phyloP scores from a whole-genome alignment of 2,329 filamentous ascomycete species.

The Sordariomycetes sp. region DNA sequence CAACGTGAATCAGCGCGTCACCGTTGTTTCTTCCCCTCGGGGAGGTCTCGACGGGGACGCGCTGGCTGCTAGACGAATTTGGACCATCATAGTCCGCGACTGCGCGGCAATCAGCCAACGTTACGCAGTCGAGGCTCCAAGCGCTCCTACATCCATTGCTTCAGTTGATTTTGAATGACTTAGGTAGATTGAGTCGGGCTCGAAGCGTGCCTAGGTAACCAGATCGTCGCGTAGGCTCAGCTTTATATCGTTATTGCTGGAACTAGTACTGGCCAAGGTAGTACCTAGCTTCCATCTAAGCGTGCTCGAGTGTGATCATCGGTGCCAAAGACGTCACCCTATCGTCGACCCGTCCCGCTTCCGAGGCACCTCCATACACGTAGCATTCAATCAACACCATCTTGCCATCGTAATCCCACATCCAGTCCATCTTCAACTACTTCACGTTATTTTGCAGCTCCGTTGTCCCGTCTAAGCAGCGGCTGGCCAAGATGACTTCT shows the following conservation, averaged over 20 bases:
- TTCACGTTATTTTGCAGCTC: too few species aligned
- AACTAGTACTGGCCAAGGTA: too few species aligned
- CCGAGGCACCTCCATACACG: not conserved
- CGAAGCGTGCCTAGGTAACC: not conserved
- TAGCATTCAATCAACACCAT: not conserved
- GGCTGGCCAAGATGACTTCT: not conserved
- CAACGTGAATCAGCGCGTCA: slow-evolving; percentile 4
- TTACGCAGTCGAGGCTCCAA: slow-evolving; percentile 42
- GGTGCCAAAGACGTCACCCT: slow-evolving; percentile 1
- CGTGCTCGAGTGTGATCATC: too few species aligned
- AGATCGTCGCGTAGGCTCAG: not conserved
- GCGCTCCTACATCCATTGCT: slow-evolving; percentile 33
- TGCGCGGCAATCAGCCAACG: slow-evolving; percentile 17
- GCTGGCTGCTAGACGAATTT: slow-evolving; percentile 30
- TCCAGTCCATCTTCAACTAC: too few species aligned
- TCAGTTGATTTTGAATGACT: too few species aligned
- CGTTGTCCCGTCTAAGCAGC: too few species aligned
- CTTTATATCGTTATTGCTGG: not conserved
- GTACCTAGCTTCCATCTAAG: too few species aligned
- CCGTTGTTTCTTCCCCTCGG: slow-evolving; percentile 2
- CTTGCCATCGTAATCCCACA: not conserved
- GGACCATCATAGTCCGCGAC: slow-evolving; percentile 48
- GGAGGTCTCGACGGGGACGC: slow-evolving; percentile 1
- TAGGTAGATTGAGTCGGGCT: not conserved
- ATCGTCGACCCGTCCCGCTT: not conserved